phyloP scores from a whole-genome alignment of 306 rosid genomes.

The Corylus heterophylla region DNA sequence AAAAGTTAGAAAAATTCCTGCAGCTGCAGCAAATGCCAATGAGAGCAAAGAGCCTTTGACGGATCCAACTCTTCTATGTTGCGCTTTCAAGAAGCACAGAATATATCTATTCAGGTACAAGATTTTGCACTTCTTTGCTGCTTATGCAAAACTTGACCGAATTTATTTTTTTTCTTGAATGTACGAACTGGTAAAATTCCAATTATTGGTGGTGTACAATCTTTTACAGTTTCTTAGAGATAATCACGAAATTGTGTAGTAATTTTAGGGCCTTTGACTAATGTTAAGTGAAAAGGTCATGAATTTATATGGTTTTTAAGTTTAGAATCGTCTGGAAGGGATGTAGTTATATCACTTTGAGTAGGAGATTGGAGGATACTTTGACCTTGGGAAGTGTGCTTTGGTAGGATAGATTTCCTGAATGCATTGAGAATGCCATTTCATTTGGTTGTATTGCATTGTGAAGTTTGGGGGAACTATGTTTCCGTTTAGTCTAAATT shows the following conservation, averaged over 20 bases:
- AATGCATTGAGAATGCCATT: constrained; percentile 8
- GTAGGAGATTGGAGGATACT: background rate
- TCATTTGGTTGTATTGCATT: constrained; percentile 18
- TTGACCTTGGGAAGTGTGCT: constrained; percentile 11
- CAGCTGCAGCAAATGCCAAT: constrained; percentile 91
- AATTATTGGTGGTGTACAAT: background rate
- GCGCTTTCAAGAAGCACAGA: constrained; percentile 98
- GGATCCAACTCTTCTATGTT: constrained; percentile 92
- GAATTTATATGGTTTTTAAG: background rate
- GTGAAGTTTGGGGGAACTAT: constrained; percentile 17
- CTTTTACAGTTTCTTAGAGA: background rate
- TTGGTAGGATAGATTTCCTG: background rate
- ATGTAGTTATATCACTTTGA: background rate
- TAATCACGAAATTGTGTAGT: background rate
- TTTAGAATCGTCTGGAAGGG: background rate
- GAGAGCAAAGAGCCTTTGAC: constrained; percentile 95
- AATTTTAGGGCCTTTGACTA: background rate
- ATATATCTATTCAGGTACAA: constrained; percentile 89
- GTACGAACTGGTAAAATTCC: constrained; percentile 4
- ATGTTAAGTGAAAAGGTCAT: background rate
- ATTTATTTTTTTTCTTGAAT: constrained; percentile 1
- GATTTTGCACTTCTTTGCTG: background rate
- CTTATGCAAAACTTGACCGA: background rate
- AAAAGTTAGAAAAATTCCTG: constrained; percentile 84
- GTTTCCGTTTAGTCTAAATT: constrained; percentile 24